These are phyloP conservation scores for Quercus engelmannii DNA, from an alignment of 306 rosid species.

Conservation along the genomic window DNA sequence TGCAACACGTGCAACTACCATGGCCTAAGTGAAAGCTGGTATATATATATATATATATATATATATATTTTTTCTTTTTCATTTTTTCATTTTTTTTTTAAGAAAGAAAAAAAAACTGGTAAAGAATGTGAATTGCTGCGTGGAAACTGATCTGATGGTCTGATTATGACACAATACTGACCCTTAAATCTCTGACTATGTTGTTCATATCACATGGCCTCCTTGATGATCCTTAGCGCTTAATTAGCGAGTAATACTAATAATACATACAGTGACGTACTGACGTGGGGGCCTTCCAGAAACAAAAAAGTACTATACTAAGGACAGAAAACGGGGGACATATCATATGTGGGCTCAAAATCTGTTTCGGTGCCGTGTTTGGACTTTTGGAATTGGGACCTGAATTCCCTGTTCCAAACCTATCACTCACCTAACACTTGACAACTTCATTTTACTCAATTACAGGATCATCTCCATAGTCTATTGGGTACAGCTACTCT, in stretches of 20 bases:
- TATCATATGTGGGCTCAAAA: no score
- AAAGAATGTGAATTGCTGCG: background rate
- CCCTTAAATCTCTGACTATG: conserved; percentile 5
- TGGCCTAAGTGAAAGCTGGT: no score
- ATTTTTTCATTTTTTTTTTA: background rate
- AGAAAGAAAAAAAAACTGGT: background rate
- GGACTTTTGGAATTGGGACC: background rate
- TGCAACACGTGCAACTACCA: no score
- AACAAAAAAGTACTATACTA: no score
- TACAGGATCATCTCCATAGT: background rate
- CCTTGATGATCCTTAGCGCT: background rate
- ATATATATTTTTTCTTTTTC: background rate
- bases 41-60: no score
- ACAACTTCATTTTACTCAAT: conserved; percentile 2
- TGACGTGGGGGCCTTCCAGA: background rate
- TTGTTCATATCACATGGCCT: conserved; percentile 3
- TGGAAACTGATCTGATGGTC: background rate
- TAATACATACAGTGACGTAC: background rate
- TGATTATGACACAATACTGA: conserved; percentile 5
- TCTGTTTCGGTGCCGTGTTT: background rate
- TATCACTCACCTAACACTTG: conserved; percentile 37
- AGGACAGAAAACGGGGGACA: background rate
- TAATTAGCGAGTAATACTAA: no score
- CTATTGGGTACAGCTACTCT: no score
- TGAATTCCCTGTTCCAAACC: background rate